A percentile compares a stretch with the other conserved stretches of the same genome.
Conservation (phyloP, 2,329 filamentous ascomycete species). For the Ceratocystis variospora region DNA sequence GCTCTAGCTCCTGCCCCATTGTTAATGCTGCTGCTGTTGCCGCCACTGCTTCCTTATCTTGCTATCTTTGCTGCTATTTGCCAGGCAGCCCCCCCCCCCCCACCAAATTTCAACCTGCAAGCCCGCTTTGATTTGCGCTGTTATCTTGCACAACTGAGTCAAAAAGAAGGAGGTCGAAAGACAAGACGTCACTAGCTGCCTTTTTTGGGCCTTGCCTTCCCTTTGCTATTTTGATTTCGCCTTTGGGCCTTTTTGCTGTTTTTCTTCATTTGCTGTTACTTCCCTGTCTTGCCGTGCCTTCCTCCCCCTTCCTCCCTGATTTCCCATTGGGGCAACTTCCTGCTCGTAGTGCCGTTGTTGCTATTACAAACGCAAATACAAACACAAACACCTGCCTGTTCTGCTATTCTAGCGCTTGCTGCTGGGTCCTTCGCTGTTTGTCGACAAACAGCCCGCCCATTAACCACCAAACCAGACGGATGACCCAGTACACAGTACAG, state of each 20-base stretch:
- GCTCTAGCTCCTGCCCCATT: too few relatives aligned
- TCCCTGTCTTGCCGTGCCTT: neutral
- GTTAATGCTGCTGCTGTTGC: too few relatives aligned
- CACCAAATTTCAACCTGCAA: neutral
- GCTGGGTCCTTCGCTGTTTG: neutral
- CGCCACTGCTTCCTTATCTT: neutral
- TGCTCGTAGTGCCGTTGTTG: neutral
- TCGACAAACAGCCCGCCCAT: neutral
- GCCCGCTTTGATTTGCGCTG: conserved; percentile 1
- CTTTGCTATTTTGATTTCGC: neutral
- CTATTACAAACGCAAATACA: neutral
- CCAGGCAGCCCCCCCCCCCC: neutral
- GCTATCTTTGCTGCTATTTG: neutral
- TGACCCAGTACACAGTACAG: neutral
- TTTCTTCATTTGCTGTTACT: neutral
- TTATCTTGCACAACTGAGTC: neutral
- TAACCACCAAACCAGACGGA: neutral
- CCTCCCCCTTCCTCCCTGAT: neutral
- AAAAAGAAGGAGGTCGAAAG: neutral
- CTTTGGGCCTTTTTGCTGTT: neutral
- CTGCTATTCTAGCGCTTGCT: neutral
- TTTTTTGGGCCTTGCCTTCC: conserved; percentile 4
- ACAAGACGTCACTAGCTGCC: conserved; percentile 6
- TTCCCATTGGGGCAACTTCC: neutral
- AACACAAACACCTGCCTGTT: neutral